These are phyloP conservation scores for Ophiostoma australiae DNA, from an alignment of 2,329 filamentous ascomycete genomes.

Conservation along the genomic window DNA sequence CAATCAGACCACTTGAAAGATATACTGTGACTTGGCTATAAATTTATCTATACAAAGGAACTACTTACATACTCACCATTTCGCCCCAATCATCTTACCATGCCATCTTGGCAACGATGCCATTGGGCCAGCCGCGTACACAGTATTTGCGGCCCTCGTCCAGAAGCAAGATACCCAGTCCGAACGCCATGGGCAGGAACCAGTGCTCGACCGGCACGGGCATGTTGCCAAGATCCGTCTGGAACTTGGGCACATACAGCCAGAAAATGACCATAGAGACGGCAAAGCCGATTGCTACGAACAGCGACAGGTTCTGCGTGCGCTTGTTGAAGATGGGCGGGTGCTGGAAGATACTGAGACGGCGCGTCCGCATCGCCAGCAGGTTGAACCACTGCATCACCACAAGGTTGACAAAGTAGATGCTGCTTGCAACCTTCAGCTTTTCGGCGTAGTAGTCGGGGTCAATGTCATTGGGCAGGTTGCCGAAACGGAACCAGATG, in stretches of 20 bases:
- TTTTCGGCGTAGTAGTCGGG: constrained; percentile 50
- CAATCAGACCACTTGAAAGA: neutral
- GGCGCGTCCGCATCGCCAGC: constrained; percentile 61
- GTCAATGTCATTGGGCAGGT: constrained; percentile 46
- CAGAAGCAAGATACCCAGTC: constrained; percentile 56
- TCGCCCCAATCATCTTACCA: constrained; percentile 45
- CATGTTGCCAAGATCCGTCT: constrained; percentile 56
- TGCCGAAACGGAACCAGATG: constrained; percentile 63
- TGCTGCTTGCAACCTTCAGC: constrained; percentile 61
- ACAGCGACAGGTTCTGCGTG: constrained; percentile 63
- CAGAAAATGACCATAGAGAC: constrained; percentile 65
- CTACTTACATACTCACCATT: neutral
- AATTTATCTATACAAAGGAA: neutral
- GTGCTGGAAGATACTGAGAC: constrained; percentile 66
- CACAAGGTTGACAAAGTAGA: constrained; percentile 77
- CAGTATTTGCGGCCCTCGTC: constrained; percentile 63
- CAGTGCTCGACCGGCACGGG: constrained; percentile 66
- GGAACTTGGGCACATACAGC: constrained; percentile 62
- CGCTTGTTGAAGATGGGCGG: constrained; percentile 60
- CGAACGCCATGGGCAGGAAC: constrained; percentile 72
- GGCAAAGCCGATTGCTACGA: constrained; percentile 65
- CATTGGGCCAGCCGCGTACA: constrained; percentile 55
- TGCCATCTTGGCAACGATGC: constrained; percentile 54
- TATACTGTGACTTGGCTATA: neutral
- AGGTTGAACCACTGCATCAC: constrained; percentile 80